Evolutionary conservation across 495 filamentous ascomycete species (phyloP), one percentile per base, ranked within the genome.

Genomic region (Aspergillus nanangensis): DNA sequence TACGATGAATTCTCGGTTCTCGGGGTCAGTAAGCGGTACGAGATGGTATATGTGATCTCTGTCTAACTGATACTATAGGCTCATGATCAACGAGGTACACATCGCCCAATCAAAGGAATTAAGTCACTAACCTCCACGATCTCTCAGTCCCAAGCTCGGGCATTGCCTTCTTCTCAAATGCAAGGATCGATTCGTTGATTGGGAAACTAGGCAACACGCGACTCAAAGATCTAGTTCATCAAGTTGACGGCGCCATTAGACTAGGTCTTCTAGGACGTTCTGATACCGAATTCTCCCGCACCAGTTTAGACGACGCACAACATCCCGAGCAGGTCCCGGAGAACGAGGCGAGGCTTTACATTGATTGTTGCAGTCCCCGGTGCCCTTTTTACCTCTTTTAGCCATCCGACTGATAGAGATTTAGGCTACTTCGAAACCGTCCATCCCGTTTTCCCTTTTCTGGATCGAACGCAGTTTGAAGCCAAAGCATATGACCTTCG

Each of bases 81-180:
- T 19, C 38, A 24, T 29, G 14, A 35, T 27, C 13, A 48, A 9
- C 45, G 25, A 48, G 38, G 37, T 47, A 41, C 14, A 15, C 3
- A 20, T 20, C 8, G 20, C 5, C 20, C 4, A 10, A 3, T 29
- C 9, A 46, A 5, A 20, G 14, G 23, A 8, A 2, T 13, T 10
- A 13, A 1, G 14, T 46, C n/a, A 36, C 13, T 19, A 3, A 20
- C 31, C 22, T 13, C 21, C 13, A 13, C 27, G n/a, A n/a, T n/a
- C n/a, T n/a, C n/a, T n/a, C 19, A 48, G 45, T 48, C 8, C 20
- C 45, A 14, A 48, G 45, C 24, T 48, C 45, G 3, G 38, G 45
- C 0, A 24, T 48, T 35, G 45, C 45, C 3, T 48, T 48, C 18
- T 48, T 48, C 45, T 41, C 45, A 10, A 14, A 41, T 15, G 23